Conservation (phyloP, 306 rosid species). For the Prunus campanulata region DNA sequence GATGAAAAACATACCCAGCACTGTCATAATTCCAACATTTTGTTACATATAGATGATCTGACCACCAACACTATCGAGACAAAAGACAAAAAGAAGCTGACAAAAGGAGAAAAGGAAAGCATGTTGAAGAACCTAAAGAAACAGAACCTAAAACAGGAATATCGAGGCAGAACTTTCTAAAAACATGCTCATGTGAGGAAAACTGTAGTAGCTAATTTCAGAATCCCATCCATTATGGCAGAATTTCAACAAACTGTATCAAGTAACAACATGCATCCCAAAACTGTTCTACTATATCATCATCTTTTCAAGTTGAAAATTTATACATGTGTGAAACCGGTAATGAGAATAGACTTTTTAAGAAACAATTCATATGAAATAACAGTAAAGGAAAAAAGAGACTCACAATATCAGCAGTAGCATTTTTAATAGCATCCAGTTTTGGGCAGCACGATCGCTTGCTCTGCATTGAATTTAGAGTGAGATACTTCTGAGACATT, state of each 20-base stretch:
- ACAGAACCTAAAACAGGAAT: not conserved
- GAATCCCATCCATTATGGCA: not conserved
- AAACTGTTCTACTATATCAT: not conserved
- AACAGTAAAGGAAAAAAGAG: slow-evolving; percentile 13
- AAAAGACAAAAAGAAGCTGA: not conserved
- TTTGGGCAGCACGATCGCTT: slow-evolving; percentile 80
- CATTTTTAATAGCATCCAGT: slow-evolving; percentile 80
- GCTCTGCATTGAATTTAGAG: slow-evolving; percentile 56
- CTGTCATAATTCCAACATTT: not conserved
- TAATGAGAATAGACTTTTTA: not conserved
- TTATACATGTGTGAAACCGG: not conserved
- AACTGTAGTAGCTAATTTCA: not conserved
- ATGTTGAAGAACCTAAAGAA: not conserved
- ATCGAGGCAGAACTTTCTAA: not conserved
- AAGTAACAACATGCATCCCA: not conserved
- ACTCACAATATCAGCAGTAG: slow-evolving; percentile 92
- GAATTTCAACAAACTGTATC: not conserved
- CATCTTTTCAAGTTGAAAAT: slow-evolving; percentile 1
- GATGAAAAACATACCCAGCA: not conserved
- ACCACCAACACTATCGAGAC: not conserved
- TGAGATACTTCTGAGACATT: slow-evolving; percentile 1
- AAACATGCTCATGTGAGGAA: not conserved
- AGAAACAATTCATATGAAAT: not conserved
- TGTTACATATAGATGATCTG: not conserved
- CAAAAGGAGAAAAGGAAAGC: not conserved